Base-by-base conservation (phyloP, 2,329 filamentous ascomycete genomes). In the Amauroascus niger region DNA sequence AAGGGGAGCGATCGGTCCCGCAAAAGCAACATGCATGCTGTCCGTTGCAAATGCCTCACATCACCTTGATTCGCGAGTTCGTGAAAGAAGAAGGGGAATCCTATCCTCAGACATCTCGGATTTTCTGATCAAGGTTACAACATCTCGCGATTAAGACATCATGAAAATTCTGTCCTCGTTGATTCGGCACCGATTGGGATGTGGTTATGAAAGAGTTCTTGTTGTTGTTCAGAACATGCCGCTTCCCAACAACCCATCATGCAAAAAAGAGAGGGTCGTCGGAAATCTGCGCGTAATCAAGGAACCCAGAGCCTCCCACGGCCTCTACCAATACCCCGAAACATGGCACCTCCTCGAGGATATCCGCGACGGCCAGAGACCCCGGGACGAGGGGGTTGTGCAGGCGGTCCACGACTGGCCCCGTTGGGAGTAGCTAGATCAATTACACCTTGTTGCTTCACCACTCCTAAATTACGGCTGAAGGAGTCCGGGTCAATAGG, bases 401-500 rank as follows among this genome's bases (percentile, higher is more conserved):
- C 63, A 14, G 66, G 58, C 16, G 66, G 62, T 18, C 69, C 68
- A 18, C 69, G 69, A 47, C 18, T 49, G 13, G 39, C 13, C 6
- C 14, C 62, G 3, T 64, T 67, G 14, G 43, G 28, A 2, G 62
- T 62, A 55, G 63, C 67, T 47, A 65, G 55, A 49, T 69, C 67
- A 28, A 67, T 60, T 1, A 61, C 58, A 4, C 61, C 54, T 26
- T 57, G 57, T 40, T 58, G 57, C 54, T 69, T 71, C 24, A 57
- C 51, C 13, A 61, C 58, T 9, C 65, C 66, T 30, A 71, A 62
- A 22, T 67, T 68, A 16, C 73, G 71, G 57, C 69, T 74, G 58
- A 75, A 75, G 1, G 73, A 75, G 59, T 75, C 67, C 0, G 73
- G 73, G 50, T 75, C 73, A 43, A 75, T 75, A 9, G 73, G 73